phyloP scores from a whole-genome alignment of 306 rosid species.

The Malus fusca region DNA sequence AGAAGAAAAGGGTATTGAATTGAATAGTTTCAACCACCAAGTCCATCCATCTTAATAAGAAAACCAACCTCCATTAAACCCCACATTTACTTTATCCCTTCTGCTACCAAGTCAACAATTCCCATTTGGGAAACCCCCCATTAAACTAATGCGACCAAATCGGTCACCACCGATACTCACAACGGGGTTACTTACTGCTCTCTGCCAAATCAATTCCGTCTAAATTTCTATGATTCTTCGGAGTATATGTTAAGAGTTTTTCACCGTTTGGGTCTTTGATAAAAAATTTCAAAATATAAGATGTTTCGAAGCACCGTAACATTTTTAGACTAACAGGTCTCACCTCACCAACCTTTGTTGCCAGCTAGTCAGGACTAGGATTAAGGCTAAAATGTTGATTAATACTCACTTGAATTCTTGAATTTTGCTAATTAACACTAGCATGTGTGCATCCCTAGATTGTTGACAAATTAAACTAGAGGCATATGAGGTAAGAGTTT shows the following conservation, averaged over 20 bases:
- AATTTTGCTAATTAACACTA: not conserved
- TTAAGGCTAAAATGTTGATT: not conserved
- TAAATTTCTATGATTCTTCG: not conserved
- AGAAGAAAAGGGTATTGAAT: conserved; percentile 21
- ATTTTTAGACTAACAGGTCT: no score
- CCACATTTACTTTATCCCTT: conserved; percentile 24
- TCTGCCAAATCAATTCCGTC: not conserved
- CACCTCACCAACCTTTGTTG: no score
- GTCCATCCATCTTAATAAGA: conserved; percentile 17
- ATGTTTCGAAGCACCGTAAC: no score
- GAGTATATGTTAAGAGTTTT: not conserved
- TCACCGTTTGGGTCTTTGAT: no score
- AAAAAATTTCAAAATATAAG: no score
- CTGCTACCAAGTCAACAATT: conserved; percentile 17
- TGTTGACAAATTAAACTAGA: no score
- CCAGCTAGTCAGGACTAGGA: not conserved
- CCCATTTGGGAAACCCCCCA: conserved; percentile 10
- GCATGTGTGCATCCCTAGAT: no score
- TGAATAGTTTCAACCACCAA: conserved; percentile 46
- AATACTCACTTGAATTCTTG: not conserved
- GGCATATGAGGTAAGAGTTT: no score
- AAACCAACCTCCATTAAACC: conserved; percentile 12
- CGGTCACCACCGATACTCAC: not conserved
- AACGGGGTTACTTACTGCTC: not conserved
- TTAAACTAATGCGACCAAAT: not conserved